Evolutionary conservation across 2,329 filamentous ascomycete species (phyloP).

Genomic region (Arthrobotrys iridis): DNA sequence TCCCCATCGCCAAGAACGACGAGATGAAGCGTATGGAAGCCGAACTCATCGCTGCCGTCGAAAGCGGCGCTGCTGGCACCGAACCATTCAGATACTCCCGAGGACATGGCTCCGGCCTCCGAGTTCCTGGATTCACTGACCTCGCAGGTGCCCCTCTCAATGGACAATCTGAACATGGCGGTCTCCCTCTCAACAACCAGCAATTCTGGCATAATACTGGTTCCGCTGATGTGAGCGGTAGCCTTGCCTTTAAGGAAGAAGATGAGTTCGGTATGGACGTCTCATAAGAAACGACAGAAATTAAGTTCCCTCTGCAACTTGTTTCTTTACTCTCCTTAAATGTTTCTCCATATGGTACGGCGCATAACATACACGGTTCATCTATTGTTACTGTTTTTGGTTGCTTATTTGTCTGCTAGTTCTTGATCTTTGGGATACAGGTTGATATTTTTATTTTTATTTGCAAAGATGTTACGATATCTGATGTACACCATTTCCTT

Average conservation of each 20-base stretch:
- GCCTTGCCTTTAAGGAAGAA: conserved; percentile 87
- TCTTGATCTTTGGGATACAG: conserved; percentile 55
- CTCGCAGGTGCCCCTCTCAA: conserved; percentile 80
- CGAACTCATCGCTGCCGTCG: conserved; percentile 85
- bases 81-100: conserved; percentile 88
- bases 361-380: conserved; percentile 53
- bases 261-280: conserved; percentile 89
- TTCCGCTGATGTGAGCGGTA: conserved; percentile 64
- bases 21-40: conserved; percentile 96
- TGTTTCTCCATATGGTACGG: conserved; percentile 54
- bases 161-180: conserved; percentile 61
- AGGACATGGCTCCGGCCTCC: conserved; percentile 81
- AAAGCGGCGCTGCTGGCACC: conserved; percentile 70
- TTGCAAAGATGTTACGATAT: conserved; percentile 52
- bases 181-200: conserved; percentile 72
- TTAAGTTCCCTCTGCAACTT: conserved; percentile 55
- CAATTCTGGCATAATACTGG: conserved; percentile 73
- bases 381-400: conserved; percentile 34
- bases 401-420: conserved; percentile 48
- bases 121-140: conserved; percentile 93
- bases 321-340: conserved; percentile 40
- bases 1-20: conserved; percentile 84
- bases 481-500: conserved; percentile 50
- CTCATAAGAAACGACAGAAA: conserved; percentile 64
- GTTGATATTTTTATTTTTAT: conserved; percentile 53